Conservation (phyloP, 1,139 yeast genomes). For the Zhuliangozyma blackwelliae region DNA sequence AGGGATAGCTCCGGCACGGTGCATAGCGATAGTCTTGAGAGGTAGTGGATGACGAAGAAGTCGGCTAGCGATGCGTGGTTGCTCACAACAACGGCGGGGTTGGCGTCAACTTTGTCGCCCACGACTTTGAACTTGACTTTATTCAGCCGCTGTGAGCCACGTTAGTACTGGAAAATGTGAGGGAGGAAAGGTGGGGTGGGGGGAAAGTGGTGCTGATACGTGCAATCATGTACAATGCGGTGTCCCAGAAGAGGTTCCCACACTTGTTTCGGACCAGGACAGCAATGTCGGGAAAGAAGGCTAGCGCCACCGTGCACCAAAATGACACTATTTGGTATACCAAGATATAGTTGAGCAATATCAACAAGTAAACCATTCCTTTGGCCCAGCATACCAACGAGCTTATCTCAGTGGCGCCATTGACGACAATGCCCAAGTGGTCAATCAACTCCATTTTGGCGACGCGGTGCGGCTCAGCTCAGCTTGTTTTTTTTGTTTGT, state of each 20-base stretch:
- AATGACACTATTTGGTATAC: slow-evolving; percentile 26
- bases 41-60: slow-evolving; percentile 42
- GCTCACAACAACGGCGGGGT: slow-evolving; percentile 44
- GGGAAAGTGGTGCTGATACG: slow-evolving; percentile 9
- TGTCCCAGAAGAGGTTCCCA: slow-evolving; percentile 32
- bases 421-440: slow-evolving; percentile 18
- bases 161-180: slow-evolving; percentile 5
- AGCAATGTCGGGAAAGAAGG: slow-evolving; percentile 27
- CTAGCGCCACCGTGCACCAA: slow-evolving; percentile 12
- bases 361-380: slow-evolving; percentile 16
- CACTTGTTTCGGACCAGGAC: slow-evolving; percentile 18
- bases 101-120: slow-evolving; percentile 43
- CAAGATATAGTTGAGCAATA: slow-evolving; percentile 13
- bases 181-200: neutral
- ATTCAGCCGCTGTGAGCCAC: slow-evolving; percentile 25
- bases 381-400: slow-evolving; percentile 11
- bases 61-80: slow-evolving; percentile 59
- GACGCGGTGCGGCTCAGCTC: slow-evolving; percentile 1
- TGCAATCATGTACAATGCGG: slow-evolving; percentile 30
- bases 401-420: slow-evolving; percentile 10
- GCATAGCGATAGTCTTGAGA: slow-evolving; percentile 27
- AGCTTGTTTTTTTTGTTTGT: too few relatives aligned
- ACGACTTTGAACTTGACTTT: slow-evolving; percentile 30
- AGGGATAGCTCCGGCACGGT: slow-evolving; percentile 14
- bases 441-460: slow-evolving; percentile 16